Evolutionary conservation across 2,329 filamentous ascomycete species (phyloP), one percentile per base, ranked within the genome.

Genomic region (Xylariaceae sp.): DNA sequence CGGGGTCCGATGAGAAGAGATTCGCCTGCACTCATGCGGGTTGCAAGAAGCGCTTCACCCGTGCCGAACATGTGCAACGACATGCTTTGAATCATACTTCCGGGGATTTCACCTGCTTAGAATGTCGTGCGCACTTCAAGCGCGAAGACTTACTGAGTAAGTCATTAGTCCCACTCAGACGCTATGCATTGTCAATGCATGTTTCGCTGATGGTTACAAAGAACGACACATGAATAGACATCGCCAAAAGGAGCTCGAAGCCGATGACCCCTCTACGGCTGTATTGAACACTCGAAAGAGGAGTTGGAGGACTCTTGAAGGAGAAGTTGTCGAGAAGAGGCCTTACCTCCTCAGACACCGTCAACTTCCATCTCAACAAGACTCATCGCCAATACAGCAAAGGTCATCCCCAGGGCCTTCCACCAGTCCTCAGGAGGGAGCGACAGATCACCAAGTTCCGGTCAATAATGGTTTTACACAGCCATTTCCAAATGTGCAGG

Each of bases 61-160:
- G 79, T 6, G 70, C 75, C 10, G 79, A 82, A 56, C 79, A 82
- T 59, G 66, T 81, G 40, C 74, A 78, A 48, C 70, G 78, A 12
- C 79, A 82, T 61, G 68, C 72, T 19, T 64, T 80, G 41, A 82
- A 82, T 54, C 79, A 81, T 55, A 66, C 68, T n/a, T 65, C 68
- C 22, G 71, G 72, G 1, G 73, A 76, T 35, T 72, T 72, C 48
- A 80, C 77, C 3, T 84, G 80, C 55, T 63, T 72, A 40, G 66
- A 80, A 55, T 85, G 81, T 51, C 72, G 73, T 45, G 77, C 78
- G 22, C 77, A 81, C 56, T 83, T 83, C 61, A 78, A 79, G 55
- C 70, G 80, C 36, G 75, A 73, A 21, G 80, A 83, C 60, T 63
- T 83, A 34, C 62, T 81, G 45, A 74, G 78, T 77, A 65, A 63